Conservation (phyloP, 768 basidiomycete species). For the Amanita rimosa region DNA sequence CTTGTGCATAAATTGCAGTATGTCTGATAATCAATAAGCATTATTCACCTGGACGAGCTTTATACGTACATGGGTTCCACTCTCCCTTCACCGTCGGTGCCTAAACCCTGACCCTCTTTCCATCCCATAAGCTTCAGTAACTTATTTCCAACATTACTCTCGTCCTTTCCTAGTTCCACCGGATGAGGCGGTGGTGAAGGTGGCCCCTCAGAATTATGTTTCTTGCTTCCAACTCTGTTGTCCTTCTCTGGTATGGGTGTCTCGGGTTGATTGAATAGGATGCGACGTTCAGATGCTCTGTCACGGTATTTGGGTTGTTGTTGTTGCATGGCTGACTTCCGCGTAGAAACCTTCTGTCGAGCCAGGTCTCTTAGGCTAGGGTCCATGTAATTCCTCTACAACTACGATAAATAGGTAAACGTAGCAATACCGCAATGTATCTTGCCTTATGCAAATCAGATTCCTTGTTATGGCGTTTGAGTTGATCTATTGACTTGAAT, state of each 20-base stretch:
- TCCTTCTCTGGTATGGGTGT: conserved; percentile 53
- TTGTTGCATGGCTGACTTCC: conserved; percentile 19
- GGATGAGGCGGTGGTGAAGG: conserved; percentile 50
- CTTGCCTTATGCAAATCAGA: conserved; percentile 91
- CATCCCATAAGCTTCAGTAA: conserved; percentile 97
- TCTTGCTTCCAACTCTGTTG: conserved; percentile 16
- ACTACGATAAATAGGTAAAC: conserved; percentile 1
- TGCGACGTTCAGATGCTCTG: conserved; percentile 84
- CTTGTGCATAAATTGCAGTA: conserved; percentile 78
- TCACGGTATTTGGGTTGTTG: conserved; percentile 86
- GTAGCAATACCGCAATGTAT: conserved; percentile 7
- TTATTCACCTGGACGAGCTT: neutral
- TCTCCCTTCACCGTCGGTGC: conserved; percentile 70
- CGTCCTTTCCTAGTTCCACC: conserved; percentile 67
- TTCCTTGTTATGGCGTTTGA: conserved; percentile 85
- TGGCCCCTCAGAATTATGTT: conserved; percentile 41
- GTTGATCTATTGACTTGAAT: conserved; percentile 79
- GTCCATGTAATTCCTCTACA: conserved; percentile 84
- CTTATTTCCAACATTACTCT: conserved; percentile 84
- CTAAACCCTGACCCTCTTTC: conserved; percentile 84
- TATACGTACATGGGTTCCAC: conserved; percentile 74
- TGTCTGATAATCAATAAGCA: conserved; percentile 31
- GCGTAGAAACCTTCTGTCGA: conserved; percentile 48
- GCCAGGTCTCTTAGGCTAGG: conserved; percentile 61
- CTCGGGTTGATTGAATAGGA: conserved; percentile 88